Conservation (phyloP, 805 yeast genomes). For the Kodamaea kaohsiungensis region DNA sequence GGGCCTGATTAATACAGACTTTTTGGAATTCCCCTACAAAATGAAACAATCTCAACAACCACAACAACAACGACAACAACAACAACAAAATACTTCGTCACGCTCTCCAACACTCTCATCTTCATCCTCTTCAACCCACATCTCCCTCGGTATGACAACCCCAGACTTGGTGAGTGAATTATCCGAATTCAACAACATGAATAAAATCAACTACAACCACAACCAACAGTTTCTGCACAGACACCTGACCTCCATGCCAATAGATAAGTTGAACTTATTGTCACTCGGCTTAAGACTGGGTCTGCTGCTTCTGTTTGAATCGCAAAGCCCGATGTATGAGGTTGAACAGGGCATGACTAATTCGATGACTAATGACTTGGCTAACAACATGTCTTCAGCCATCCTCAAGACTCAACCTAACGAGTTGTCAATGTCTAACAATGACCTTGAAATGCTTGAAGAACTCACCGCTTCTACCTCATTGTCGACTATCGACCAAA, state of each 20-base stretch:
- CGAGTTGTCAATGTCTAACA: background rate
- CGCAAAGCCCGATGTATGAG: conserved; percentile 8
- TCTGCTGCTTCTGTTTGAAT: conserved; percentile 12
- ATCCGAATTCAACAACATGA: background rate
- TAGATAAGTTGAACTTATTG: conserved; percentile 15
- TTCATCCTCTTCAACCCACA: conserved; percentile 11
- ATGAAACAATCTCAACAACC: background rate
- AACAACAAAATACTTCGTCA: background rate
- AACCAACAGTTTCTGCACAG: conserved; percentile 9
- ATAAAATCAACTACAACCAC: conserved; percentile 7
- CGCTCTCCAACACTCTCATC: conserved; percentile 11
- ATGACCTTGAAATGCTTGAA: conserved; percentile 2
- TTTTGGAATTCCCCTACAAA: conserved; percentile 1
- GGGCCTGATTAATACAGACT: background rate
- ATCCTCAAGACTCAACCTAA: background rate
- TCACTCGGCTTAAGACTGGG: conserved; percentile 9
- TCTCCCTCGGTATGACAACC: conserved; percentile 8
- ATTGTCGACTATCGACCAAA: background rate
- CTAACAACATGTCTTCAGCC: background rate
- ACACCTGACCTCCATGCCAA: conserved; percentile 10
- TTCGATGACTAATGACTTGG: background rate
- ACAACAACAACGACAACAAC: background rate
- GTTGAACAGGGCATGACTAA: background rate
- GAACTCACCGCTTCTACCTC: conserved; percentile 2
- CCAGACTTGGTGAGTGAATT: conserved; percentile 11